Evolutionary conservation across 2,329 filamentous ascomycete species (phyloP).

Genomic region (Diaporthe capsici): DNA sequence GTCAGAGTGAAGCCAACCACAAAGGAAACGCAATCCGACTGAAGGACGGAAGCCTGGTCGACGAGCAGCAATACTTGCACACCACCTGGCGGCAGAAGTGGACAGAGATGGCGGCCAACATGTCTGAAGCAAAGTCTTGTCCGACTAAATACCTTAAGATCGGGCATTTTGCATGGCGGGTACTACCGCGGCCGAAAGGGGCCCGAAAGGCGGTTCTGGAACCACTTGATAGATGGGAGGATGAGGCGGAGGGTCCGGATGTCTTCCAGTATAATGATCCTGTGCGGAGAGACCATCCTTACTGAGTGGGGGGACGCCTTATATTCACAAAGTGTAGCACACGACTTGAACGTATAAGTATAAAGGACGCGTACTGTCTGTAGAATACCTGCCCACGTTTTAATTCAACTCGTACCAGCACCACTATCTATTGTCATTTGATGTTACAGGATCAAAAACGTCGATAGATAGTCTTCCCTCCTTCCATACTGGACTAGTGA

Average conservation of each 20-base stretch:
- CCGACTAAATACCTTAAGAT: slow-evolving; percentile 36
- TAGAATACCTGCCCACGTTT: too few relatives aligned
- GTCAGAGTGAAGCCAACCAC: slow-evolving; percentile 12
- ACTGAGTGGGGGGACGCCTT: background rate
- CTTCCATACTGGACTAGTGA: background rate
- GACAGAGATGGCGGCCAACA: slow-evolving; percentile 18
- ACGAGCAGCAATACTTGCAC: slow-evolving; percentile 32
- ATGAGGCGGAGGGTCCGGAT: slow-evolving; percentile 12
- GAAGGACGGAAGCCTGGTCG: slow-evolving; percentile 17
- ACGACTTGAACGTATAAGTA: rapidly evolving
- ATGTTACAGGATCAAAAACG: background rate
- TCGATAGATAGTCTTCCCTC: background rate
- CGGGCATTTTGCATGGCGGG: slow-evolving; percentile 35
- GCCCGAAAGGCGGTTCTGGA: background rate
- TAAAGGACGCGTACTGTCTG: too few relatives aligned
- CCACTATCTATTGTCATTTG: background rate
- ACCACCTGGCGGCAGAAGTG: slow-evolving; percentile 25
- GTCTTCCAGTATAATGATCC: slow-evolving; percentile 35
- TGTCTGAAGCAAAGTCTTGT: slow-evolving; percentile 18
- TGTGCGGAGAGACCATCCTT: slow-evolving; percentile 31
- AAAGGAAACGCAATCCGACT: slow-evolving; percentile 30
- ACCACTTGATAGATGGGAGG: slow-evolving; percentile 32
- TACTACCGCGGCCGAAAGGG: slow-evolving; percentile 2
- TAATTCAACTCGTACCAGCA: background rate
- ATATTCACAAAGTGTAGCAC: background rate